These are phyloP conservation scores for Fomitiporia mediterranea DNA, from an alignment of 1,284 basidiomycete genomes.

Conservation along the genomic window DNA sequence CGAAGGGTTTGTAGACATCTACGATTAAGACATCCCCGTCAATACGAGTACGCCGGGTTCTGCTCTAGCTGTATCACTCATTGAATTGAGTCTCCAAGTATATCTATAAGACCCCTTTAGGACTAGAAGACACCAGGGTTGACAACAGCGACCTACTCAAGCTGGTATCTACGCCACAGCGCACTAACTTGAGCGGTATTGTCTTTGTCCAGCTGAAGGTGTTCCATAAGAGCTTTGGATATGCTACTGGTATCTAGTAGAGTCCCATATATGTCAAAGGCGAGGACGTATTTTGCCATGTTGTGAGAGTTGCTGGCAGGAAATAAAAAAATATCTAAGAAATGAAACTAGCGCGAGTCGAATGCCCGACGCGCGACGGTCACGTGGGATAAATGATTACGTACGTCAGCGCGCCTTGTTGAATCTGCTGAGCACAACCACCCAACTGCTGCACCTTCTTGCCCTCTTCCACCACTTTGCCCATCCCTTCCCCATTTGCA, in stretches of 20 bases:
- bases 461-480: neutral
- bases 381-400: neutral
- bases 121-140: neutral
- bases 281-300: slow-evolving; percentile 23
- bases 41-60: too few relatives aligned
- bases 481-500: too few relatives aligned
- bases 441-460: neutral
- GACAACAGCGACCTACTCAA: slow-evolving; percentile 27
- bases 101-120: slow-evolving; percentile 24
- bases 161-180: slow-evolving; percentile 30
- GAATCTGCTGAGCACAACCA: neutral
- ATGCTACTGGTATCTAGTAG: slow-evolving; percentile 30
- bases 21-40: neutral
- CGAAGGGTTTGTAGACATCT: slow-evolving; percentile 31
- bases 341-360: neutral
- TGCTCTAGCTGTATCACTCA: too few relatives aligned
- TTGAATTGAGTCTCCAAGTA: slow-evolving; percentile 33
- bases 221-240: slow-evolving; percentile 19
- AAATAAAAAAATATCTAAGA: neutral
- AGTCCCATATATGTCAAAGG: slow-evolving; percentile 34
- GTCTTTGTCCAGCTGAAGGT: slow-evolving; percentile 21
- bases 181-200: slow-evolving; percentile 24
- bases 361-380: slow-evolving; percentile 2
- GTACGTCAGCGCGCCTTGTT: slow-evolving; percentile 1
- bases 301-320: neutral